Evolutionary conservation across 805 yeast genomes (phyloP).

Genomic region (Candida anglica): DNA sequence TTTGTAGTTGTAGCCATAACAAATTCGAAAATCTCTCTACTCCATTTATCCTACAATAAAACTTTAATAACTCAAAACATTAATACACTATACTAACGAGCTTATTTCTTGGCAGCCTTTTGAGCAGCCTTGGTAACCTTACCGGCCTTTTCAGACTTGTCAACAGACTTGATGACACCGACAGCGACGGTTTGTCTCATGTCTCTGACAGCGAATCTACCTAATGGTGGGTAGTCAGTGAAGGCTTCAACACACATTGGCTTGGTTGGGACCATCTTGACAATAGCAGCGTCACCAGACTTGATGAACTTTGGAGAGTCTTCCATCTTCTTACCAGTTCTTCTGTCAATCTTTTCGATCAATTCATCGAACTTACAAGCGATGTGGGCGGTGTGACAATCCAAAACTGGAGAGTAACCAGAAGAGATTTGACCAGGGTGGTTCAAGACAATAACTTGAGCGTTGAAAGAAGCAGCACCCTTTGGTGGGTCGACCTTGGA

Average conservation of each 20-base stretch:
- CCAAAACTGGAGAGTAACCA: conserved; percentile 89
- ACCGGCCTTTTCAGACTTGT: conserved; percentile 46
- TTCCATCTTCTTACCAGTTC: conserved; percentile 41
- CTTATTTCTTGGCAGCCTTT: conserved; percentile 46
- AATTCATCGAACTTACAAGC: conserved; percentile 84
- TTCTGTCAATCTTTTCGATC: conserved; percentile 82
- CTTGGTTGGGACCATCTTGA: conserved; percentile 40
- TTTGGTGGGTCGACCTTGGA: conserved; percentile 85
- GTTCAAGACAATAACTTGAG: conserved; percentile 84
- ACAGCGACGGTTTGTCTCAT: conserved; percentile 99
- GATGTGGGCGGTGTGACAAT: conserved; percentile 91
- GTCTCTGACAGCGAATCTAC: conserved; percentile 80
- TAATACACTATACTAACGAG: conserved; percentile 7
- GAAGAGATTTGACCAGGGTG: conserved; percentile 90
- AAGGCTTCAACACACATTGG: conserved; percentile 43
- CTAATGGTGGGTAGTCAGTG: conserved; percentile 44
- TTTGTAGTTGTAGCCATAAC: no score
- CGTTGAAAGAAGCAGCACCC: conserved; percentile 72
- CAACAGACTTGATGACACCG: conserved; percentile 88
- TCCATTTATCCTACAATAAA: no score
- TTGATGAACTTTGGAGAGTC: conserved; percentile 31
- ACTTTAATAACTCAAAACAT: no score
- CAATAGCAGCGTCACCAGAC: conserved; percentile 38
- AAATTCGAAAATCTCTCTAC: no score
- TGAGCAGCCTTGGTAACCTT: conserved; percentile 47